Percentiles rank a stretch among this genome's conserved stretches.
phyloP scores from a whole-genome alignment of 306 rosid genomes.

The Begonia peltatifolia region DNA sequence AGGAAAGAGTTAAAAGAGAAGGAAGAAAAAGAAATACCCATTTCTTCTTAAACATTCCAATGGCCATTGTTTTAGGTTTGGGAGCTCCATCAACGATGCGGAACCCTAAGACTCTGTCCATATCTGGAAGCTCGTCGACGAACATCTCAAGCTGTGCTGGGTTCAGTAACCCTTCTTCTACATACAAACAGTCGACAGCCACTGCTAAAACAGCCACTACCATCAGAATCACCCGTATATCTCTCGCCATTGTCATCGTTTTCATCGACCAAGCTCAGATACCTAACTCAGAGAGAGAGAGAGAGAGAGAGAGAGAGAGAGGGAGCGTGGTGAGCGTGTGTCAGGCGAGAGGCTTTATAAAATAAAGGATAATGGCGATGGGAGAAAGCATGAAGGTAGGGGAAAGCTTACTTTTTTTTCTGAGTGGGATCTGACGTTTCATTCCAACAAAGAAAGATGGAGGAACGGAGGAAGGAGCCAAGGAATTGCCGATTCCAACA shows the following conservation, averaged over 20 bases:
- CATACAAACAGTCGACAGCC: background rate
- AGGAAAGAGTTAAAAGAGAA: background rate
- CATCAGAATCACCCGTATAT: background rate
- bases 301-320: slow-evolving; percentile 1
- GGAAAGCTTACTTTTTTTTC: no score
- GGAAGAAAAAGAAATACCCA: background rate
- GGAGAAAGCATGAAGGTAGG: no score
- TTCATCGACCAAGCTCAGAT: background rate
- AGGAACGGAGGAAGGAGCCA: no score
- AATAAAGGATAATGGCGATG: no score
- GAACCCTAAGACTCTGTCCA: background rate
- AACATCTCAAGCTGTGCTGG: slow-evolving; percentile 2
- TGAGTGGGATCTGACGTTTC: no score
- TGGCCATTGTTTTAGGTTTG: background rate
- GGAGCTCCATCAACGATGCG: background rate
- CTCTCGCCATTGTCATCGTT: background rate
- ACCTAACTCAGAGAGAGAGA: background rate
- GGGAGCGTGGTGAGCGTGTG: slow-evolving; percentile 2
- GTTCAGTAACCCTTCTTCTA: background rate
- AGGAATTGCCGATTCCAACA: no score
- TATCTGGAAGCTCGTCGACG: slow-evolving; percentile 2
- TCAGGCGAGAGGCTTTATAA: background rate
- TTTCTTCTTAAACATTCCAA: background rate
- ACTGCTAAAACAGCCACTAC: background rate
- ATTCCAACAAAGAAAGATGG: no score